Evolutionary conservation across 1,284 basidiomycete genomes (phyloP), one percentile per base, ranked within the genome.

Genomic region (Polyporus tsugae): DNA sequence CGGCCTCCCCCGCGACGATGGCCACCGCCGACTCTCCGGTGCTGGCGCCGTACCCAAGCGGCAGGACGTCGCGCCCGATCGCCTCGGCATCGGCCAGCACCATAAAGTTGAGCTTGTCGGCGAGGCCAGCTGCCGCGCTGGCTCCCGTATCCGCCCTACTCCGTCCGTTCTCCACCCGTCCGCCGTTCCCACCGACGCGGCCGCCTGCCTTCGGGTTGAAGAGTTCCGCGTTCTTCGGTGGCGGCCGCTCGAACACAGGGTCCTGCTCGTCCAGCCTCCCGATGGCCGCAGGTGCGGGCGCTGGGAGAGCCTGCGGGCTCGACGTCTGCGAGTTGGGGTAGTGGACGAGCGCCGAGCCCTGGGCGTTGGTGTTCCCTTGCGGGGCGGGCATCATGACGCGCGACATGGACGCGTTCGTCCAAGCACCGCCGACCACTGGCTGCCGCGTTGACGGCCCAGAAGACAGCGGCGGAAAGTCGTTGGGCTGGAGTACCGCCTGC

Each of bases 391-490:
- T 80, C 62, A 91, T 83, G 69, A 89, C 83, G n/a, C 88, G 84
- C 38, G 82, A 81, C 38, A 82, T 81, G 25, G 85, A 81, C n/a
- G 85, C 78, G 70, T 88, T 90, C n/a, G 85, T 87, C 91, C 91
- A 93, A 35, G 89, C 91, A 39, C 91, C 90, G 39, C 83, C 82
- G 4, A 84, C 84, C 1, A 82, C 80, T 4, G 87, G 86, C 15
- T 73, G 67, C 36, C 86, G 82, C 73, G 85, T 89, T 76, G 89
- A 87, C 25, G 80, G 75, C 22, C 74, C 75, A n/a, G 75, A 78
- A 9, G 87, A 86, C 41, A 93, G 80, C 6, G 91, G 92, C 6
- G 92, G 92, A 75, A 94, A 94, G 78, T 94, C 92, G 0, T 83
- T 88, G 7, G 89, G 79, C 62, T 91, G 89, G 46, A 88, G 82